phyloP scores from a whole-genome alignment of 129 eudicot genomes.

The Artemisia argyi region DNA sequence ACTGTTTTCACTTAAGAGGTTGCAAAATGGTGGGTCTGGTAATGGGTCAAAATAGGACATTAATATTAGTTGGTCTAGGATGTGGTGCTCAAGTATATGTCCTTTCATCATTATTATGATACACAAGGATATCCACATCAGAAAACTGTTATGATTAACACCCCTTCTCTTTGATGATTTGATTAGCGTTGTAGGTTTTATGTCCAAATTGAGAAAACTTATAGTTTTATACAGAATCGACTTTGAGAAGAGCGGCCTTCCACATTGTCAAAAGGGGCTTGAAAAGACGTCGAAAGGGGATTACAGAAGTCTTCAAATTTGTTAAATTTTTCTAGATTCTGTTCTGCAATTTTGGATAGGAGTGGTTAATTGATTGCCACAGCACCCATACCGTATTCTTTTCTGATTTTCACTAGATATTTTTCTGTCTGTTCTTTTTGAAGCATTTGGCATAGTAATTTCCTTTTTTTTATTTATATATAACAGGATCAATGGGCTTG shows the following conservation, averaged over 20 bases:
- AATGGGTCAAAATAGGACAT: background rate
- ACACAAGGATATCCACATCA: too few relatives aligned
- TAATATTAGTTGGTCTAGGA: background rate
- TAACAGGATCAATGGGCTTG: constrained; percentile 27
- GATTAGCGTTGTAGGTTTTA: too few relatives aligned
- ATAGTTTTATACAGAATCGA: too few relatives aligned
- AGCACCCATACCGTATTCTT: constrained; percentile 74
- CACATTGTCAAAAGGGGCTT: too few relatives aligned
- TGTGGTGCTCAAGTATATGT: too few relatives aligned
- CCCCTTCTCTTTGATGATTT: too few relatives aligned
- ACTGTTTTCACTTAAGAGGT: background rate
- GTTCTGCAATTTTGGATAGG: constrained; percentile 68
- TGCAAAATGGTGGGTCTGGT: background rate
- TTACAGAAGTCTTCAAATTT: too few relatives aligned
- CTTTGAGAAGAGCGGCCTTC: too few relatives aligned
- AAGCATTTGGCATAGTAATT: background rate
- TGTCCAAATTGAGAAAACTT: too few relatives aligned
- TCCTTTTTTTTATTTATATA: background rate
- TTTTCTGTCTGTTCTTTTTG: background rate
- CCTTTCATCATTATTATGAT: too few relatives aligned
- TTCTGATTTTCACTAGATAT: background rate
- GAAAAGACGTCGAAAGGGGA: too few relatives aligned
- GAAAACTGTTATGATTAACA: too few relatives aligned
- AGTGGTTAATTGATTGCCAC: constrained; percentile 67
- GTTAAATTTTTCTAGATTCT: constrained; percentile 68